A percentile compares a stretch with the other conserved stretches of the same genome.
Conservation (phyloP, 2,329 filamentous ascomycete genomes). For the Leptographium lundbergii region DNA sequence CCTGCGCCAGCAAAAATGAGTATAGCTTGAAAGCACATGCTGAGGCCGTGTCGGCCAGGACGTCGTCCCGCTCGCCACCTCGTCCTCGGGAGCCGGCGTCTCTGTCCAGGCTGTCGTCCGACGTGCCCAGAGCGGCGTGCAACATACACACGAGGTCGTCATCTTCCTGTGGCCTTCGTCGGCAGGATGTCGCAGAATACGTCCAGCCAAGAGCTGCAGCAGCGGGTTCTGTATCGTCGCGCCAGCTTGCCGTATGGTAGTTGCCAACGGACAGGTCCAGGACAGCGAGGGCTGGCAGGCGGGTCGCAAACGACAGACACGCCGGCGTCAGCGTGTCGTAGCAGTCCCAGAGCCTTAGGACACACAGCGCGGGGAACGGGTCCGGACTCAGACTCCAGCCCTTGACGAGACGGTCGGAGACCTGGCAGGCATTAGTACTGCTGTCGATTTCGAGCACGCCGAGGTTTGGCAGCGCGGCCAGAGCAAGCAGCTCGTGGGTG, state of each 20-base stretch:
- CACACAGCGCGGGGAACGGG: constrained; percentile 33
- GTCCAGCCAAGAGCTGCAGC: not conserved
- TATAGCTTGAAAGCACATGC: constrained; percentile 4
- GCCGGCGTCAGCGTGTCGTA: constrained; percentile 19
- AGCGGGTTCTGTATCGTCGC: not conserved
- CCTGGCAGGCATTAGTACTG: not conserved
- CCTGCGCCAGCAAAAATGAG: not conserved
- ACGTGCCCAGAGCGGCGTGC: not conserved
- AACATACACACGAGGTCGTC: not conserved
- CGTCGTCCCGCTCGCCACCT: not conserved
- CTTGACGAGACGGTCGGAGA: constrained; percentile 28
- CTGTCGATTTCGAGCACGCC: constrained; percentile 31
- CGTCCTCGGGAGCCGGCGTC: no score
- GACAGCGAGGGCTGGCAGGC: constrained; percentile 31
- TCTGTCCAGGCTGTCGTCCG: not conserved
- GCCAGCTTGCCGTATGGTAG: not conserved
- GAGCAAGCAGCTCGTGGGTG: constrained; percentile 25
- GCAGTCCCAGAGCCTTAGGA: constrained; percentile 25
- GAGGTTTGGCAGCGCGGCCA: constrained; percentile 32
- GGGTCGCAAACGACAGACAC: constrained; percentile 27
- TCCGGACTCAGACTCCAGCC: constrained; percentile 28
- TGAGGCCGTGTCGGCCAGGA: not conserved
- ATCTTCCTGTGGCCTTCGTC: not conserved
- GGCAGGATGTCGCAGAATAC: not conserved
- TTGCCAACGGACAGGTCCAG: constrained; percentile 27